A percentile compares a stretch with the other conserved stretches of the same genome.
These are phyloP conservation scores for Comarum palustre DNA, from an alignment of 306 rosid genomes.

Conservation along the genomic window DNA sequence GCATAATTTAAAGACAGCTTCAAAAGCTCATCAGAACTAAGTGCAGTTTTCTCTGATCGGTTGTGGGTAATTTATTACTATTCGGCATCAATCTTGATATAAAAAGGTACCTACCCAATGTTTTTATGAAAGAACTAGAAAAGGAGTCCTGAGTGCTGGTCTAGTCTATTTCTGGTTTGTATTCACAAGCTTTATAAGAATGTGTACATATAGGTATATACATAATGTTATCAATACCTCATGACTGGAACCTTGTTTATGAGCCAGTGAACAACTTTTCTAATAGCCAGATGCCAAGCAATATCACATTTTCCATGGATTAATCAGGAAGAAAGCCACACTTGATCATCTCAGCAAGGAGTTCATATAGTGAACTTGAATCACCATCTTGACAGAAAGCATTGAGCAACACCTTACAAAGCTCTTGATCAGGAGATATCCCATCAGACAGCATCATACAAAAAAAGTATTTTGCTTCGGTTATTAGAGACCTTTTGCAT, in stretches of 20 bases:
- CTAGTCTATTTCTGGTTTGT: neutral
- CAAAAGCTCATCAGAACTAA: neutral
- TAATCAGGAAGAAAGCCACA: constrained; percentile 33
- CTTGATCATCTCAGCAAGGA: constrained; percentile 45
- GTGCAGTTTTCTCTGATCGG: neutral
- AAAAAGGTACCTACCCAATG: neutral
- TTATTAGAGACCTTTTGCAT: constrained; percentile 43
- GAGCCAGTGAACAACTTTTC: neutral
- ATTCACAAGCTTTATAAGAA: no score
- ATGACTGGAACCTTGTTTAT: neutral
- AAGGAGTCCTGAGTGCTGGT: neutral
- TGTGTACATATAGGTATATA: no score
- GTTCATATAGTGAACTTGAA: constrained; percentile 31
- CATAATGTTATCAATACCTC: constrained; percentile 23
- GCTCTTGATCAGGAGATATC: constrained; percentile 40
- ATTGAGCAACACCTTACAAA: constrained; percentile 42
- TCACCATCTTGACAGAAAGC: constrained; percentile 30
- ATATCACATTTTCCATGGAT: constrained; percentile 16
- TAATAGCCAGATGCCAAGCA: neutral
- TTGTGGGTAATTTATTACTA: neutral
- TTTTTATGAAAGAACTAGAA: neutral
- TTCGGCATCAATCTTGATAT: neutral
- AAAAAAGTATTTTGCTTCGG: constrained; percentile 45
- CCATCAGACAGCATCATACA: constrained; percentile 48
- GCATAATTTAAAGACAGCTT: neutral